A percentile compares a stretch with the other conserved stretches of the same genome.
Evolutionary conservation across 139 green algal species (phyloP).

Genomic region (Chlamydomonas sp.): DNA sequence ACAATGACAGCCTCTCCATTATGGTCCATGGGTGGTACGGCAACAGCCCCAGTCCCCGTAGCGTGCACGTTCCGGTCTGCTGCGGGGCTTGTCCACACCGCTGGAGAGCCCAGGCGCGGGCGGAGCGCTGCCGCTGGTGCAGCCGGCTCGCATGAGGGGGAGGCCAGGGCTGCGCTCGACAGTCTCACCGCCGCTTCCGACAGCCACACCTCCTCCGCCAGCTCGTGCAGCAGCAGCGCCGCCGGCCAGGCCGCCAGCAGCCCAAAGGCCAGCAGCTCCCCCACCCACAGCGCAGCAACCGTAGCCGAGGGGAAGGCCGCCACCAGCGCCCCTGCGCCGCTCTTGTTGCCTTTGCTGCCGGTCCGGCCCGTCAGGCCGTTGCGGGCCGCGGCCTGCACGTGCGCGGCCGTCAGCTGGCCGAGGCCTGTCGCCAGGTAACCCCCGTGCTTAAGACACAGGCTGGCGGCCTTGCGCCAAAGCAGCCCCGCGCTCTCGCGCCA

Average conservation of each 20-base stretch:
- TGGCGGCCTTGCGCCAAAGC: slow-evolving; percentile 1
- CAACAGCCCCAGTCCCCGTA: too few species aligned
- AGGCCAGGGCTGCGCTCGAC: too few species aligned
- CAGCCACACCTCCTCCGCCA: not conserved
- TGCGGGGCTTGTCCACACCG: too few species aligned
- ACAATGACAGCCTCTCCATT: too few species aligned
- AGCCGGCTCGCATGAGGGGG: too few species aligned
- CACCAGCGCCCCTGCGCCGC: not conserved
- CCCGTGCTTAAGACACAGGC: not conserved
- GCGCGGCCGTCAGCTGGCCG: not conserved
- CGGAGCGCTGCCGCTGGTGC: too few species aligned
- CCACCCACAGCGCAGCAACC: not conserved
- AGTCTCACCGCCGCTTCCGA: too few species aligned
- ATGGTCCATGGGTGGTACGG: too few species aligned
- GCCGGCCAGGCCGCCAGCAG: not conserved
- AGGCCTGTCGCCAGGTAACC: not conserved
- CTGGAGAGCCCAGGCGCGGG: too few species aligned
- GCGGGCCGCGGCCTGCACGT: not conserved
- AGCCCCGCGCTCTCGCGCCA: not conserved
- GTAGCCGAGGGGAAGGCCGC: not conserved
- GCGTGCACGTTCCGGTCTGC: too few species aligned
- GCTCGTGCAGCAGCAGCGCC: not conserved
- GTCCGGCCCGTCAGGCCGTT: too few species aligned
- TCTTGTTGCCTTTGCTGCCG: too few species aligned
- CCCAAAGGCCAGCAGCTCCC: not conserved